Conservation (phyloP, 225 moss, liverwort and hornwort species). For the Climacium dendroides region DNA sequence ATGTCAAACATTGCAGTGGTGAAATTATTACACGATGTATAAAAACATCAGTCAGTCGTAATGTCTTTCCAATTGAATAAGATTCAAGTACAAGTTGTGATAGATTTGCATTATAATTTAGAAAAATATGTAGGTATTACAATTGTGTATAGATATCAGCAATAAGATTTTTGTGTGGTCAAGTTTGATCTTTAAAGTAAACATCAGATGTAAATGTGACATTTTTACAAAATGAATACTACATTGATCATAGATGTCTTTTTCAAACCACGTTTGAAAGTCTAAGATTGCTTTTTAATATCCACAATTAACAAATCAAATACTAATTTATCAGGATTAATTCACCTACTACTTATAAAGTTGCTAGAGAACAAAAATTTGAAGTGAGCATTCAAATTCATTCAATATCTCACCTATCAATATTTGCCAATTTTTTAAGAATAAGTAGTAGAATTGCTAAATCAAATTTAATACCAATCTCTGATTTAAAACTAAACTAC, state of each 20-base stretch:
- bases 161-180: fast-evolving
- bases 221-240: fast-evolving
- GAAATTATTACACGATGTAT: background rate
- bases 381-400: too few relatives aligned
- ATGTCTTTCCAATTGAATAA: background rate
- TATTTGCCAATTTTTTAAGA: fast-evolving
- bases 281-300: fast-evolving
- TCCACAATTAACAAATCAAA: fast-evolving
- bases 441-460: fast-evolving
- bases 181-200: background rate
- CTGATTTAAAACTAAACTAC: background rate
- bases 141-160: background rate
- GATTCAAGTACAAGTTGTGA: background rate
- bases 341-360: too few relatives aligned
- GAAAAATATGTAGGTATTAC: fast-evolving
- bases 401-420: background rate
- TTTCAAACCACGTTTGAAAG: background rate
- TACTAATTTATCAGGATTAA: background rate
- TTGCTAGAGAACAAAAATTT: background rate
- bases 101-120: background rate
- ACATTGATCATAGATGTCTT: fast-evolving
- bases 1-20: background rate
- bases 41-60: fast-evolving
- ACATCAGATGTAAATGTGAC: fast-evolving
- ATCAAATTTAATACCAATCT: background rate